Evolutionary conservation across 768 basidiomycete species (phyloP).

Genomic region (Lyophyllum shimeji): DNA sequence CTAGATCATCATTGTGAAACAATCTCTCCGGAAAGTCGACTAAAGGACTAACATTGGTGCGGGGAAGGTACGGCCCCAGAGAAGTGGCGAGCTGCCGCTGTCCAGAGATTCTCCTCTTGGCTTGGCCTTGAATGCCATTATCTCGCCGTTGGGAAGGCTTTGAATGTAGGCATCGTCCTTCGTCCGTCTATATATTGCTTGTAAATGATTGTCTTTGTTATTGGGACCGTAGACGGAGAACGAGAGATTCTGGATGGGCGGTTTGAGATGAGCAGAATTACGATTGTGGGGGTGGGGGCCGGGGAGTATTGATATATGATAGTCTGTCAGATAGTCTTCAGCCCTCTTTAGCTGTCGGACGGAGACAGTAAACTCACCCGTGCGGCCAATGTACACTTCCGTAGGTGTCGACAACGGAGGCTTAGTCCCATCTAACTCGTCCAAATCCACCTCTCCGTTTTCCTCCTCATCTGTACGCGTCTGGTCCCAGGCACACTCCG

Average conservation of each 20-base stretch:
- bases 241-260: conserved; percentile 74
- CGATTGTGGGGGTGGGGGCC: conserved; percentile 48
- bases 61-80: conserved; percentile 63
- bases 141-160: conserved; percentile 73
- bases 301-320: conserved; percentile 82
- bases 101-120: conserved; percentile 18
- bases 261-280: conserved; percentile 19
- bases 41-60: conserved; percentile 61
- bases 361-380: conserved; percentile 33
- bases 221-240: conserved; percentile 95
- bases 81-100: conserved; percentile 32
- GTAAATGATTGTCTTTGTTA: conserved; percentile 74
- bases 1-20: conserved; percentile 33
- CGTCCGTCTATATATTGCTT: conserved; percentile 71
- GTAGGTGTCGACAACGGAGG: conserved; percentile 36
- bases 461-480: conserved; percentile 48
- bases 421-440: conserved; percentile 44
- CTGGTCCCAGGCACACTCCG: conserved; percentile 78
- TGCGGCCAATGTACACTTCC: conserved; percentile 51
- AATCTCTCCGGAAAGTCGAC: background rate
- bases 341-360: background rate
- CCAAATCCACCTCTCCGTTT: conserved; percentile 42
- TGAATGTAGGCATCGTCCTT: conserved; percentile 83
- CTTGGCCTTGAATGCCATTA: conserved; percentile 67
- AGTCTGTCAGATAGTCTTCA: conserved; percentile 57